Evolutionary conservation across 2,329 filamentous ascomycete genomes (phyloP), one percentile per base, ranked within the genome.

Genomic region (Fusarium virguliforme): DNA sequence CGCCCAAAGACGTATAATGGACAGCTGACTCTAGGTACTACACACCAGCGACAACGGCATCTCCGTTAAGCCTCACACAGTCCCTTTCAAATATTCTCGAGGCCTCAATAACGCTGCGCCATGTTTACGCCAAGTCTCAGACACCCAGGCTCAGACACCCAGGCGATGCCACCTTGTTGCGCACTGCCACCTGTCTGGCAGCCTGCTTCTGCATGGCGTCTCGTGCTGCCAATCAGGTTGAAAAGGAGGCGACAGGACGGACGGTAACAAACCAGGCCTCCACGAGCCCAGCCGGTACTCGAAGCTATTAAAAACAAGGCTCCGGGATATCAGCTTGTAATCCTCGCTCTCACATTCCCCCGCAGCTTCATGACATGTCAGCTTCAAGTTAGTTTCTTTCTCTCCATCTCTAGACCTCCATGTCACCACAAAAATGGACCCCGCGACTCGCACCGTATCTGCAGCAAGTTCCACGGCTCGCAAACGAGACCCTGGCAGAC

Each of bases 151-250:
- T 24, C 34, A 26, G n/a, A 37, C 50, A 34, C n/a, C 32, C 12
- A 54, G 32, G 18, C 18, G 28, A 22, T 35, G 50, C 13, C 32
- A 35, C 9, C 32, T n/a, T 37, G 18, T 54, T 37, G 32, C 32
- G 50, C 32, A 13, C 32, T 54, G 50, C 50, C 50, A 54, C 50
- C 50, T 54, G 12, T 35, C 30, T 24, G 50, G 32, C 30, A 54
- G 50, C 32, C 50, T 54, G 50, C 50, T 54, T 24, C 50, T 54
- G 50, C 50, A 54, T 54, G 50, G 50, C 30, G 50, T 37, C 50
- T 15, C 50, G 4, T 22, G 15, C 18, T 54, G 8, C 50, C 50
- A 54, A 54, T 54, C 50, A 54, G 9, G 12, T 54, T n/a, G 50
- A 54, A 54, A 35, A 12, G 50, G 22, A 18, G 13, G 30, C 50